Evolutionary conservation across 495 filamentous ascomycete genomes (phyloP), one percentile per base, ranked within the genome.

Genomic region (Aspergillus baeticus): DNA sequence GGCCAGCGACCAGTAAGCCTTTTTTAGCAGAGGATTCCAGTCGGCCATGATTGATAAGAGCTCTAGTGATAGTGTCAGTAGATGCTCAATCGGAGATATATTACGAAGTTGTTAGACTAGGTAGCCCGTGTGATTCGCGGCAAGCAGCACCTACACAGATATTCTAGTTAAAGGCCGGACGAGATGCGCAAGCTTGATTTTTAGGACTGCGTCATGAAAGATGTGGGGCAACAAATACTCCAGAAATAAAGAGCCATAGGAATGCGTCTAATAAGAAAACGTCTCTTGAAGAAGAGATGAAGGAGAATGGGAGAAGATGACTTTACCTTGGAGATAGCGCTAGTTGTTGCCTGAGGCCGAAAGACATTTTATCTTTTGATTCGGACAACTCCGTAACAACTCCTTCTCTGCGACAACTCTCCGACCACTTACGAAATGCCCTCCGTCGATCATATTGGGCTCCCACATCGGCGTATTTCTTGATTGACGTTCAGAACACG

Each of bases 1-100:
- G 6, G 69, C 78, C 42, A 85, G 65, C 3, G 76, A 65, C 79
- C 79, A 85, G 61, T 83, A 84, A 33, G 81, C 81, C 67, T 81
- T 84, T 58, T 69, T 81, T 42, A 85, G 76, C 35, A 84, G 77
- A 3, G 77, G 63, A 31, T 74, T 60, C 15, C 78, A 64, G 45
- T 70, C 67, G 34, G 69, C 66, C 70, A 75, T 79, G 34, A 13
- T 58, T 44, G 17, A 34, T 29, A 20, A 11, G 20, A 17, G 15
- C 1, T 45, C 18, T 26, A 17, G 11, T 37, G 4, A 26, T 22
- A 49, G 13, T 11, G 21, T 50, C 10, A 50, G 47, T 33, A 38
- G 8, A 36, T 36, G 17, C 18, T 3, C 15, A 17, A 41, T 3
- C 14, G 35, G 13, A 10, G 3, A 7, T 41, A 5, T 2, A 18